A percentile compares a stretch with the other conserved stretches of the same genome.
These are phyloP conservation scores for Ceratorhiza oryzae-sativae DNA, from an alignment of 1,284 basidiomycete genomes.

Conservation along the genomic window DNA sequence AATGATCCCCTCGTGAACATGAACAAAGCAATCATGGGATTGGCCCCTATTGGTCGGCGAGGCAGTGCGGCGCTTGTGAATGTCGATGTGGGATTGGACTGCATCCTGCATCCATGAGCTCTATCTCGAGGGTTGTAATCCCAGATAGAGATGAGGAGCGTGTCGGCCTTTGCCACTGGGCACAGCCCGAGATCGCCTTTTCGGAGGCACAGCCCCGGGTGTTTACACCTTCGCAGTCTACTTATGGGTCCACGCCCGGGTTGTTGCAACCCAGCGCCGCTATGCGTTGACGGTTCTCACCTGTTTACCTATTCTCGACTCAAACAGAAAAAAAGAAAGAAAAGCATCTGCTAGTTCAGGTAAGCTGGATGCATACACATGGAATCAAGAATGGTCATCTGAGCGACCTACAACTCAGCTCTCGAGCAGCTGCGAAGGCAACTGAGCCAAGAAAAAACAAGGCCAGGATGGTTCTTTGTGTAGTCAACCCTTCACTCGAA, in stretches of 20 bases:
- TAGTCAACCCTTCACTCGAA: slow-evolving; percentile 34
- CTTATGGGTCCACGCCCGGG: too few relatives aligned
- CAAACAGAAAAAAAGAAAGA: too few relatives aligned
- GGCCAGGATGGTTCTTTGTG: slow-evolving; percentile 35
- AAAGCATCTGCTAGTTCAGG: slow-evolving; percentile 12
- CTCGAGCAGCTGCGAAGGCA: slow-evolving; percentile 10
- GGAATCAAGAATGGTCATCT: too few relatives aligned
- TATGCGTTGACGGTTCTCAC: slow-evolving; percentile 5
- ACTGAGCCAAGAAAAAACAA: slow-evolving; percentile 18
- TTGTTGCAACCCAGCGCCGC: not conserved
- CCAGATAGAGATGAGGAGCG: too few relatives aligned
- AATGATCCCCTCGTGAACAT: too few relatives aligned
- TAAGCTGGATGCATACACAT: slow-evolving; percentile 1
- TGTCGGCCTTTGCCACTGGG: too few relatives aligned
- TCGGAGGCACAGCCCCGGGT: slow-evolving; percentile 32
- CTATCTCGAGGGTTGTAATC: too few relatives aligned
- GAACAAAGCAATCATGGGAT: too few relatives aligned
- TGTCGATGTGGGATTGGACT: not conserved
- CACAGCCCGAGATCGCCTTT: slow-evolving; percentile 33
- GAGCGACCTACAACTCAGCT: slow-evolving; percentile 5
- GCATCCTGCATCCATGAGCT: not conserved
- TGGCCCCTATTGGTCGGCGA: too few relatives aligned
- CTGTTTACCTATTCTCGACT: too few relatives aligned
- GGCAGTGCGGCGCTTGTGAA: slow-evolving; percentile 7
- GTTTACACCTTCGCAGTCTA: too few relatives aligned